Base-by-base conservation (phyloP, 495 filamentous ascomycete species). In the Cercophora samala region DNA sequence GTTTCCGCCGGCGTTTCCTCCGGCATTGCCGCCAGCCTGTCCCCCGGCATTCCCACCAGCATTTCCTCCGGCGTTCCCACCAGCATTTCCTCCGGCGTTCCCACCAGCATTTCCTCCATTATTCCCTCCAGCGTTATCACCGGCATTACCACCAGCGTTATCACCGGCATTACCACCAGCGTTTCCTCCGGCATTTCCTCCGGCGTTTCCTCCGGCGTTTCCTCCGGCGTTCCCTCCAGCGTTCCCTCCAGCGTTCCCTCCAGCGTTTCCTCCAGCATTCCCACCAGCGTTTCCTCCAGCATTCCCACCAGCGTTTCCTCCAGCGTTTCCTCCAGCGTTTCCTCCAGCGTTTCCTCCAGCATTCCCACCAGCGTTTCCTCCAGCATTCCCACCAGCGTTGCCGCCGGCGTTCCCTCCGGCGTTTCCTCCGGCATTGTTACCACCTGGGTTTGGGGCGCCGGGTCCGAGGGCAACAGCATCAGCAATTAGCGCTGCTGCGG, bases 231-330 rank as follows among this genome's bases (percentile, higher is more conserved):
- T 52, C 23, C 68, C 66, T n/a, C n/a, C n/a, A 58, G 59, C 62
- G 26, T 60, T 61, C 58, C 60, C 64, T 74, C 68, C 64, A 59
- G n/a, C n/a, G n/a, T 56, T 55, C 4, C 18, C 53, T n/a, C 53
- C 65, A 17, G 18, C 53, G 21, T 55, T 55, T 3, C 13, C 24
- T 21, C 59, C 59, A 9, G 58, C 65, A 23, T 62, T 63, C 5
- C 11, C 65, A 22, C 42, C 58, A 13, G 55, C 64, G 26, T 66
- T 66, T 19, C 15, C 63, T 8, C 21, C 63, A 58, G 8, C 52
- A 21, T 72, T 79, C 77, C 75, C 80, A n/a, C 11, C 59, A 17
- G 59, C 58, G 5, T 32, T 32, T 32, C 29, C 29, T 32, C 29
- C 29, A 32, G 29, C 29, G 5, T 51, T 53, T 0, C 23, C 37